Evolutionary conservation across 164 flowering plant species (phyloP).

Genomic region (Chloranthus sessilifolius): DNA sequence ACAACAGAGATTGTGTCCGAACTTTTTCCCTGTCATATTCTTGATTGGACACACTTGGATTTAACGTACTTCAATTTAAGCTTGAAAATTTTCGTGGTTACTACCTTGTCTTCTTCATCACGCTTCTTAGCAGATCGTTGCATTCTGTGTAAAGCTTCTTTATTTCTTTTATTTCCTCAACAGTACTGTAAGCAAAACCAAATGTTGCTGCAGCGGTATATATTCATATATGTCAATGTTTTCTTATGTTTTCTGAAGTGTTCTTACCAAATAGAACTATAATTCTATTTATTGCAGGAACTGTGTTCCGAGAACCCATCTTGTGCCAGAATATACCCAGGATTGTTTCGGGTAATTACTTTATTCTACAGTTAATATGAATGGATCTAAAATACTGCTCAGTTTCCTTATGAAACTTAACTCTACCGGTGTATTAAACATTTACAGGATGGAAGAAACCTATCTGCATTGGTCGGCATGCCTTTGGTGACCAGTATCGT

Average conservation of each 20-base stretch:
- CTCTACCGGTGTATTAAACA: neutral
- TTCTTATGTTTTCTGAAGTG: neutral
- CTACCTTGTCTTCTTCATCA: too few relatives aligned
- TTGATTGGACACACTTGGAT: too few relatives aligned
- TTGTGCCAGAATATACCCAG: constrained; percentile 83
- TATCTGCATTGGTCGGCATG: constrained; percentile 98
- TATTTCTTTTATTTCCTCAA: too few relatives aligned
- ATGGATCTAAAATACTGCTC: neutral
- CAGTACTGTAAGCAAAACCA: too few relatives aligned
- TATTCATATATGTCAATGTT: too few relatives aligned
- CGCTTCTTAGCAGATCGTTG: too few relatives aligned
- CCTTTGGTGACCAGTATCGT: constrained; percentile 98
- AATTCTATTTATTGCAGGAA: constrained; percentile 44
- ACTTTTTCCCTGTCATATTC: too few relatives aligned
- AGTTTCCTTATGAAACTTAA: constrained; percentile 4
- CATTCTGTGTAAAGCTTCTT: too few relatives aligned
- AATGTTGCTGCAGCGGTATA: too few relatives aligned
- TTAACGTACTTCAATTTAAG: too few relatives aligned
- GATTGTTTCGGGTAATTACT: constrained; percentile 63
- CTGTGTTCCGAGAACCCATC: constrained; percentile 98
- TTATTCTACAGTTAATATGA: neutral
- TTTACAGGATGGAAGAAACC: constrained; percentile 89
- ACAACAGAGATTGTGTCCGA: too few relatives aligned
- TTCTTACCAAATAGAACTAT: constrained; percentile 1
- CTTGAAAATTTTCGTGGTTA: too few relatives aligned